A percentile compares a stretch with the other conserved stretches of the same genome.
These are phyloP conservation scores for Entomophthora muscae DNA, from an alignment of 371 early-diverging fungal genomes.

Conservation along the genomic window DNA sequence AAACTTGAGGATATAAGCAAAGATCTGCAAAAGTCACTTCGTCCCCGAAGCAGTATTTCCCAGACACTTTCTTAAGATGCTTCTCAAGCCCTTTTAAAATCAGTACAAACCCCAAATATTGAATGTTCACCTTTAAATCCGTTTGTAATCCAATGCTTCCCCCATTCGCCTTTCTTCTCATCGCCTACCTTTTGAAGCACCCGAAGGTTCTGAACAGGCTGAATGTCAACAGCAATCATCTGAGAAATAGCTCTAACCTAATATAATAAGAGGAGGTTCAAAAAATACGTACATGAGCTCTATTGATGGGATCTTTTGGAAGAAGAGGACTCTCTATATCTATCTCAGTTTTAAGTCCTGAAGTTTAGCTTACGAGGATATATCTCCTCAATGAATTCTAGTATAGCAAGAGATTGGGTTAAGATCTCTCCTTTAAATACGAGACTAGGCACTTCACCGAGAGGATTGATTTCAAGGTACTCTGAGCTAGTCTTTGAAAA, in stretches of 20 bases:
- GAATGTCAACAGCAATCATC: conserved; percentile 65
- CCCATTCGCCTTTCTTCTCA: conserved; percentile 44
- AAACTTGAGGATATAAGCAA: conserved; percentile 58
- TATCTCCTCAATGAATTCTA: conserved; percentile 77
- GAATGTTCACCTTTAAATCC: conserved; percentile 42
- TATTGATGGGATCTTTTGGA: conserved; percentile 41
- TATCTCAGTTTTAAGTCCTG: neutral
- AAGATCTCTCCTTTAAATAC: conserved; percentile 33
- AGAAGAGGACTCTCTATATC: conserved; percentile 33
- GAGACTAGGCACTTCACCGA: conserved; percentile 46
- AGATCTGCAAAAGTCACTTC: conserved; percentile 71
- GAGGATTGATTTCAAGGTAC: conserved; percentile 42
- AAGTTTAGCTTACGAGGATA: conserved; percentile 25
- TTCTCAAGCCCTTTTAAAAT: conserved; percentile 55
- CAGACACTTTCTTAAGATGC: conserved; percentile 33
- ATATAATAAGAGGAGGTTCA: neutral
- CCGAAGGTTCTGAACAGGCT: conserved; percentile 74
- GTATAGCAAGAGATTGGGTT: conserved; percentile 58
- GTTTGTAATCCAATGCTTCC: conserved; percentile 25
- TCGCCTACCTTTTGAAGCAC: conserved; percentile 40
- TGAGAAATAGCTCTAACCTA: conserved; percentile 52
- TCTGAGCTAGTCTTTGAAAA: conserved; percentile 25
- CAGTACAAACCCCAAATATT: too few species aligned
- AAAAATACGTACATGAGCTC: conserved; percentile 28
- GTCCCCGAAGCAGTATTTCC: conserved; percentile 65